A percentile compares a stretch with the other conserved stretches of the same genome.
These are phyloP conservation scores for Xylaria longipes DNA, from an alignment of 495 filamentous ascomycete genomes.

Conservation along the genomic window DNA sequence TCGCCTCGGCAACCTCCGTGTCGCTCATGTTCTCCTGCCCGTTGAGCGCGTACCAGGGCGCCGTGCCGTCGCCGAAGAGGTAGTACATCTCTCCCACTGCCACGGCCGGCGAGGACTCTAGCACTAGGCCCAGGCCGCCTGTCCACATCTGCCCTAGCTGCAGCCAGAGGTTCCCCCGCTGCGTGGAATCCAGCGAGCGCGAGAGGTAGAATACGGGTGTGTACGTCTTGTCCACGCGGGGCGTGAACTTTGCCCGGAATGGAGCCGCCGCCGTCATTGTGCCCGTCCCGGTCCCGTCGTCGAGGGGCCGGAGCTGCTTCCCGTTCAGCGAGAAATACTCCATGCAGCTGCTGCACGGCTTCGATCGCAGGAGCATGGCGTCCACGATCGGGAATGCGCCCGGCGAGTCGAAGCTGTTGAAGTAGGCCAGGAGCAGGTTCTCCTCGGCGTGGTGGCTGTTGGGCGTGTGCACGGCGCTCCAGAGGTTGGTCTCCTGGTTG, in stretches of 20 bases:
- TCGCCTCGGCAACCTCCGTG: constrained; percentile 37
- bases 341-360: constrained; percentile 38
- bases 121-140: constrained; percentile 26
- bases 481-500: constrained; percentile 38
- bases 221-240: constrained; percentile 37
- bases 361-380: constrained; percentile 36
- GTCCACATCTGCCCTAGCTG: constrained; percentile 37
- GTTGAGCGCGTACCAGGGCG: constrained; percentile 40
- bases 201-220: constrained; percentile 40
- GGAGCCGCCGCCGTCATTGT: constrained; percentile 16
- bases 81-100: constrained; percentile 36
- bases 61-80: constrained; percentile 33
- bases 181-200: constrained; percentile 31
- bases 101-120: constrained; percentile 30
- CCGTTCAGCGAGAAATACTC: constrained; percentile 38
- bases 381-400: constrained; percentile 40
- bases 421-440: constrained; percentile 38
- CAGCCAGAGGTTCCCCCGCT: constrained; percentile 31
- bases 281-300: constrained; percentile 24
- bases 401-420: constrained; percentile 42
- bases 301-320: constrained; percentile 36
- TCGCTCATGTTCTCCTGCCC: constrained; percentile 40
- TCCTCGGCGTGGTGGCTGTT: constrained; percentile 39
- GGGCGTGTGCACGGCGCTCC: constrained; percentile 31
- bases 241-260: constrained; percentile 40